Base-by-base conservation (phyloP, 208 protist species). In the Trypanosoma vivax region DNA sequence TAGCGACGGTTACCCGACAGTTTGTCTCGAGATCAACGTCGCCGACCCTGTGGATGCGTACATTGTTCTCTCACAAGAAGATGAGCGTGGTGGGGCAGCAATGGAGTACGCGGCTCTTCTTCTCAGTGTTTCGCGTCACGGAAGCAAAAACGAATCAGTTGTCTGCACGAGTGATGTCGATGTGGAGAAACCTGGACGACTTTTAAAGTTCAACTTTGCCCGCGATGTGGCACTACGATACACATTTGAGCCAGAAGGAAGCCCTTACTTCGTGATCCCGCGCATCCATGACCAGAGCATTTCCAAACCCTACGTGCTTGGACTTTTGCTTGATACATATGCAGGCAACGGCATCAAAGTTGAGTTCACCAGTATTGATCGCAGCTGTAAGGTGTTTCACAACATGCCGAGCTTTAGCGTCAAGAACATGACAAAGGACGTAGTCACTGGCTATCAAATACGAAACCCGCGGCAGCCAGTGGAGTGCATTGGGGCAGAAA, bases 141-240 rank as follows among this genome's bases (percentile, higher is more conserved):
- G 59, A 42, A 65, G 74, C 34, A 84, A 80, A 62, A 83, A 83
- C 57, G 61, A 77, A 51, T 77, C 75, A 58, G 57, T 89, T 18
- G 70, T 78, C 33, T 72, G 61, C 40, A 83, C 81, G 23, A 89
- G 81, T 52, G 83, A 63, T 68, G 70, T 76, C 7, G 54, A 81
- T 33, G 75, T 89, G 25, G 81, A 85, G 67, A 70, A 71, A 42
- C 77, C 81, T n/a, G 68, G 81, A 43, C 64, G 62, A 18, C 73
- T 79, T 50, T 61, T 90, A 28, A 81, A 77, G 65, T 87, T 87
- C 58, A 83, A 83, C 70, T 90, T 87, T 60, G 66, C 74, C 31
- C 70, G 82, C 31, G 78, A 86, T 30, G 77, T 87, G 2, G 82
- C 78, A 38, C 59, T 87, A 50, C 52, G 67, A 52, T 83, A 80